Evolutionary conservation across 352 stramenopile genomes (phyloP).

Genomic region (Peronosclerospora sorghi): DNA sequence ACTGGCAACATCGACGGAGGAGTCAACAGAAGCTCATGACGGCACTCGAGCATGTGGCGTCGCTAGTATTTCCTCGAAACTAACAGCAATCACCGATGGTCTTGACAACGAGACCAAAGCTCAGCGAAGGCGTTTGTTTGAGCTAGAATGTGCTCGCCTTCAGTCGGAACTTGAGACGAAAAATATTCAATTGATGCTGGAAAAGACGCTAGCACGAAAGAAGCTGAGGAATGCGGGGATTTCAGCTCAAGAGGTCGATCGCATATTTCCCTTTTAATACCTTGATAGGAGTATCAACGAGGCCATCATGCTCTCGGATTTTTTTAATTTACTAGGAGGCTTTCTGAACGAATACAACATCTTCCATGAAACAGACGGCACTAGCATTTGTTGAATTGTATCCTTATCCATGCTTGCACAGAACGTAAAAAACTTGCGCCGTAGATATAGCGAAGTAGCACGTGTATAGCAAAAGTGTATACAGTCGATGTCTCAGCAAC

Average conservation of each 20-base stretch:
- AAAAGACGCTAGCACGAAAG: conserved; percentile 39
- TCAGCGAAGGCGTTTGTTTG: conserved; percentile 33
- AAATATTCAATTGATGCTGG: conserved; percentile 35
- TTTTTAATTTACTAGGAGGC: too few relatives aligned
- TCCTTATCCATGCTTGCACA: too few relatives aligned
- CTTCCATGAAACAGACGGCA: too few relatives aligned
- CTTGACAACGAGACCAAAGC: conserved; percentile 19
- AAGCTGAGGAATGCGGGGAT: conserved; percentile 38
- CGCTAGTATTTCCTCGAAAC: background rate
- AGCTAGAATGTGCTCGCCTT: conserved; percentile 37
- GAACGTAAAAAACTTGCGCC: too few relatives aligned
- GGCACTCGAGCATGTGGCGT: background rate
- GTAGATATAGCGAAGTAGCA: too few relatives aligned
- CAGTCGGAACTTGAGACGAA: conserved; percentile 38
- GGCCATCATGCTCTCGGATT: too few relatives aligned
- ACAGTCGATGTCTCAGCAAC: too few relatives aligned
- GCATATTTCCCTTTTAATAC: conserved; percentile 37
- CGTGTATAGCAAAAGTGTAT: too few relatives aligned
- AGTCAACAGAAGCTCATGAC: background rate
- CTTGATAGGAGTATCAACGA: too few relatives aligned
- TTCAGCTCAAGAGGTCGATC: conserved; percentile 25
- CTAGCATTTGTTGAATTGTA: too few relatives aligned
- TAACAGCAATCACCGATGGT: background rate
- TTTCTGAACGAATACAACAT: too few relatives aligned
- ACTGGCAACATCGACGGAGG: background rate